Evolutionary conservation across 768 basidiomycete species (phyloP), one percentile per base, ranked within the genome.

Genomic region (Candolleomyces eurysporus): DNA sequence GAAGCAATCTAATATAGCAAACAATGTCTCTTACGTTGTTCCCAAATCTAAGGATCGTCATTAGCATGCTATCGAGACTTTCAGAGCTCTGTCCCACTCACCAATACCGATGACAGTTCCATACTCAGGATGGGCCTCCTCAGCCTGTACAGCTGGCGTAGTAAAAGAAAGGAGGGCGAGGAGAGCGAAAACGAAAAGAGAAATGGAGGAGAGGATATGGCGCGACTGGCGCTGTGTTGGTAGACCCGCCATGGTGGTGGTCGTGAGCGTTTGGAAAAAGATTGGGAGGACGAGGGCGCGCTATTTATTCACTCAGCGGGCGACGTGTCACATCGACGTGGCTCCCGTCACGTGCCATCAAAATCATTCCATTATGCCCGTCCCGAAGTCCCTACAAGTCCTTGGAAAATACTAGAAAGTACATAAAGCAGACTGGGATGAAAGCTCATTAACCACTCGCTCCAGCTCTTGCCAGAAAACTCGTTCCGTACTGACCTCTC

Each of bases 91-190:
- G 14, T n/a, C 13, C 32, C 2, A 77, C 87, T 52, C 65, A 92
- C 90, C 91, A 71, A 94, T 92, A 84, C 92, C 95, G 72, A 96
- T 96, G 43, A 96, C 94, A 42, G 91, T 90, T 60, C 95, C 94
- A 74, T 91, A 95, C 69, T 95, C 91, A 32, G 87, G 77, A 66
- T 84, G 83, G 61, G 81, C 61, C 40, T 88, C 89, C 66, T 90
- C 86, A 49, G 92, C 93, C 55, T 75, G 77, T 58, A 81, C 84
- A 36, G 80, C 78, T 43, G 83, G 78, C 17, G 91, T 89, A 68
- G 84, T 86, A 65, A 94, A 77, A 72, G 84, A 86, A 72, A 92
- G 70, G 71, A 94, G 68, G 60, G 92, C 90, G 63, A 92, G 65
- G 74, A 92, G 73, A 68, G 84, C 78, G 75, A 91, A 73, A 65